Evolutionary conservation across 139 green algal genomes (phyloP), one percentile per base, ranked within the genome.

Genomic region (Closterium sp.): DNA sequence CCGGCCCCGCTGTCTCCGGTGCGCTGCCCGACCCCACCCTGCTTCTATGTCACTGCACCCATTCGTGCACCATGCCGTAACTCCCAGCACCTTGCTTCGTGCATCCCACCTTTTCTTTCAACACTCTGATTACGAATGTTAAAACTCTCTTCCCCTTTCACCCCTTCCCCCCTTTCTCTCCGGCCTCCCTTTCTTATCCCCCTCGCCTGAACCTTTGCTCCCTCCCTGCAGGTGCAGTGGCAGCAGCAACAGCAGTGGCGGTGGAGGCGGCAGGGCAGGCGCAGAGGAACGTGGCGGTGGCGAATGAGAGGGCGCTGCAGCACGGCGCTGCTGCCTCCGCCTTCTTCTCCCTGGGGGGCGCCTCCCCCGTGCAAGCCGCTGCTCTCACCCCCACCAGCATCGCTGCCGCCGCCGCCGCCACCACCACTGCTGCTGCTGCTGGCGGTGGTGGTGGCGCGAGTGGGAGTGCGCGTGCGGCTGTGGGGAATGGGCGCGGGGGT

Each of bases 211-310:
- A 50, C 38, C 38, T 50, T 50, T 50, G 38, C 38, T 50, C 4
- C 7, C 86, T 19, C 28, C 70, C 24, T 19, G 10, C 88, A 90
- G 91, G 89, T 3, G 91, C 91, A 29, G 91, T 93, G 89, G 91
- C 91, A 89, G 91, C 91, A 13, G 91, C 91, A 19, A 31, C 88
- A 27, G 30, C 88, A 24, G 89, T n/a, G 17, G 91, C 91, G 6
- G 93, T 29, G 38, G 91, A 31, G 22, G 73, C 88, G 85, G 91
- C 91, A 7, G 31, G 89, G 79, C 88, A 92, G 42, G 91, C 88
- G 24, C 17, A 38, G 24, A 94, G 70, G 28, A 90, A 28, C 30
- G 45, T 93, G 38, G 91, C 38, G 85, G 90, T 85, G 32, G 90
- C 90, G 31, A 93, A 91, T 31, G 50, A 93, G 90, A 30, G 89